Percentiles rank a stretch among this genome's conserved stretches.
Evolutionary conservation across 768 basidiomycete species (phyloP).

Genomic region (Tylopilus plumbeoviolaceoides): DNA sequence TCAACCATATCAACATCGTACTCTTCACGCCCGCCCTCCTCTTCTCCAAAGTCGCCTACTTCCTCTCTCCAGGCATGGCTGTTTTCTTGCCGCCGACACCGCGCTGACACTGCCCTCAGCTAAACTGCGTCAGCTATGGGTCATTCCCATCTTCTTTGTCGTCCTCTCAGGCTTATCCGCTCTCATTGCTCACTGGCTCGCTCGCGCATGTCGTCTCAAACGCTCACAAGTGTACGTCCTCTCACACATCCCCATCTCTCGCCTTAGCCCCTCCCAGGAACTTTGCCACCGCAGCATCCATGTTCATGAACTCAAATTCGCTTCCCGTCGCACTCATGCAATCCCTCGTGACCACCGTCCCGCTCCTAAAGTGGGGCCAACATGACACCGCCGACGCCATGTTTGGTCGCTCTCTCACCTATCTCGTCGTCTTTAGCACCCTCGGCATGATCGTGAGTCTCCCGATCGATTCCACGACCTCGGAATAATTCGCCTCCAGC

Average conservation of each 20-base stretch:
- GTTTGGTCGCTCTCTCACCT: slow-evolving; percentile 87
- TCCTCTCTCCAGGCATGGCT: slow-evolving; percentile 65
- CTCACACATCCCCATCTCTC: neutral
- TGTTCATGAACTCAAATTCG: slow-evolving; percentile 95
- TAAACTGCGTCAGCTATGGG: slow-evolving; percentile 79
- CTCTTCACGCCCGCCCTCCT: slow-evolving; percentile 86
- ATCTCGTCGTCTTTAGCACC: slow-evolving; percentile 89
- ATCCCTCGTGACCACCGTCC: slow-evolving; percentile 78
- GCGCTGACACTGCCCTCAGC: slow-evolving; percentile 33
- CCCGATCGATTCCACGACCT: neutral
- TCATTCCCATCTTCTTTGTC: slow-evolving; percentile 82
- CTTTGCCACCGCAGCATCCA: slow-evolving; percentile 76
- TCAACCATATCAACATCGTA: slow-evolving; percentile 80
- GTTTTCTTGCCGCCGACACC: neutral
- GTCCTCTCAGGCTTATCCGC: slow-evolving; percentile 74
- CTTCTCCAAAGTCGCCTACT: slow-evolving; percentile 95
- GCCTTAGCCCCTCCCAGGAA: slow-evolving; percentile 39
- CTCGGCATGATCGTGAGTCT: slow-evolving; percentile 87
- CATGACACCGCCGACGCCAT: slow-evolving; percentile 84
- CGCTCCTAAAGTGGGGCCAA: slow-evolving; percentile 73
- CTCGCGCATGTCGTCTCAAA: slow-evolving; percentile 61
- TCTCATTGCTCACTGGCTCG: slow-evolving; percentile 58
- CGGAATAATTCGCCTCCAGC: slow-evolving; percentile 37
- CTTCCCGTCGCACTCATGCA: slow-evolving; percentile 95
- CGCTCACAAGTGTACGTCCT: slow-evolving; percentile 67